A percentile compares a stretch with the other conserved stretches of the same genome.
These are phyloP conservation scores for Phylloporus sp. DNA, from an alignment of 768 basidiomycete species.

Conservation along the genomic window DNA sequence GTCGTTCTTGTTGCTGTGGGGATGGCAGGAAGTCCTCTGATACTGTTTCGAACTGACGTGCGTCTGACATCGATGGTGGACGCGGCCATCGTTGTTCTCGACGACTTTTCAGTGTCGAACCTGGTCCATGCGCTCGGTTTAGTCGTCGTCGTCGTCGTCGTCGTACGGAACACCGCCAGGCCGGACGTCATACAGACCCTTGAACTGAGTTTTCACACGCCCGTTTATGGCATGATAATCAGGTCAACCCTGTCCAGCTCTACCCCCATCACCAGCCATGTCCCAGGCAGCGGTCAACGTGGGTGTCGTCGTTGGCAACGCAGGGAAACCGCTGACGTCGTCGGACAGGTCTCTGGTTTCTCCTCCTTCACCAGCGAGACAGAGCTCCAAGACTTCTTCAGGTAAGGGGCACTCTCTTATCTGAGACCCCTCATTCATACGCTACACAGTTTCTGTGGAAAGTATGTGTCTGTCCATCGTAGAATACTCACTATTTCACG, in stretches of 20 bases:
- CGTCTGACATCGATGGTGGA: constrained; percentile 6
- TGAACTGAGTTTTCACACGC: constrained; percentile 7
- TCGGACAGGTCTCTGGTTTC: constrained; percentile 64
- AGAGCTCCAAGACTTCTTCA: constrained; percentile 77
- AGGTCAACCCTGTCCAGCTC: background rate
- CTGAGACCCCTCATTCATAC: constrained; percentile 1
- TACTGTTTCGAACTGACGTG: constrained; percentile 14
- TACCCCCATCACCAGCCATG: constrained; percentile 16
- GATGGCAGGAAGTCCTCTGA: constrained; percentile 30
- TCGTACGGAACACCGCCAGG: constrained; percentile 7
- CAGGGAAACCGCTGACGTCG: background rate
- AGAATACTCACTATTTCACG: background rate
- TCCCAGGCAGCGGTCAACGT: constrained; percentile 34
- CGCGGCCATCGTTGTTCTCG: constrained; percentile 19
- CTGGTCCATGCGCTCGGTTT: constrained; percentile 4
- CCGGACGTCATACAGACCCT: constrained; percentile 7
- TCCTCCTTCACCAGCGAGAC: constrained; percentile 59
- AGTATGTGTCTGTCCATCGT: constrained; percentile 38
- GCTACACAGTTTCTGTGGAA: constrained; percentile 76
- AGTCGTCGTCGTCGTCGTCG: constrained; percentile 12
- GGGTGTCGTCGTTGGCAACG: constrained; percentile 9
- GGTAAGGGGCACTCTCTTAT: constrained; percentile 41
- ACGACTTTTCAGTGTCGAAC: background rate
- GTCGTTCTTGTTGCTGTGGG: constrained; percentile 9
- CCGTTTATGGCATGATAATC: background rate